Evolutionary conservation across 495 filamentous ascomycete species (phyloP).

Genomic region (Xylaria venustula): DNA sequence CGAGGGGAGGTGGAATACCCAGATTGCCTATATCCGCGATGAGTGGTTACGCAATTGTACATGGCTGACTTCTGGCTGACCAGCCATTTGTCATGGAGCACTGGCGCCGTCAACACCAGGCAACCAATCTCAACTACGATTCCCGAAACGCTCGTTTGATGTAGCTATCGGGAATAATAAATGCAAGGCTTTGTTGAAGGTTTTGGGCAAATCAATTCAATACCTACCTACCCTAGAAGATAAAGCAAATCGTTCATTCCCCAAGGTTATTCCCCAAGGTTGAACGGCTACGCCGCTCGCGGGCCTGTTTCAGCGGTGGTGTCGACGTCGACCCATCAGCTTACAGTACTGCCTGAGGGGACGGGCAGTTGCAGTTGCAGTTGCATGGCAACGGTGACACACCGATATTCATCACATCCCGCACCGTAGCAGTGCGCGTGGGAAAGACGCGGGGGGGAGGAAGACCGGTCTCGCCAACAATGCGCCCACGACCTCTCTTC

Average conservation of each 20-base stretch:
- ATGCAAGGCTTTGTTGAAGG: background rate
- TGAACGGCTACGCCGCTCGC: too few species aligned
- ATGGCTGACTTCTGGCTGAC: background rate
- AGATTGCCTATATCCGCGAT: background rate
- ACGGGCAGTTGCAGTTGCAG: background rate
- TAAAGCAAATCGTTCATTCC: too few species aligned
- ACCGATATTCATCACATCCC: background rate
- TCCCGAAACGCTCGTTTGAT: background rate
- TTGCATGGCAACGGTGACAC: conserved; percentile 8
- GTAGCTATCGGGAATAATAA: background rate
- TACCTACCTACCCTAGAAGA: background rate
- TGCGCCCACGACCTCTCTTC: conserved; percentile 1
- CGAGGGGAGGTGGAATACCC: too few species aligned
- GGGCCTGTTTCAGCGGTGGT: background rate
- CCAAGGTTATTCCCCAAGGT: too few species aligned
- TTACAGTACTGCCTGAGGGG: background rate
- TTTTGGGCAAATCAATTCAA: background rate
- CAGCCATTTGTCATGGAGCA: background rate
- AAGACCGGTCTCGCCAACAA: background rate
- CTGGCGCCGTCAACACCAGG: background rate
- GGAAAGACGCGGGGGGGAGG: background rate
- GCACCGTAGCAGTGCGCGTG: background rate
- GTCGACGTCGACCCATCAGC: too few species aligned
- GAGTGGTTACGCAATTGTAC: conserved; percentile 13
- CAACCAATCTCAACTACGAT: background rate